Evolutionary conservation across 805 yeast genomes (phyloP), one percentile per base, ranked within the genome.

Genomic region (Candida quercuum): DNA sequence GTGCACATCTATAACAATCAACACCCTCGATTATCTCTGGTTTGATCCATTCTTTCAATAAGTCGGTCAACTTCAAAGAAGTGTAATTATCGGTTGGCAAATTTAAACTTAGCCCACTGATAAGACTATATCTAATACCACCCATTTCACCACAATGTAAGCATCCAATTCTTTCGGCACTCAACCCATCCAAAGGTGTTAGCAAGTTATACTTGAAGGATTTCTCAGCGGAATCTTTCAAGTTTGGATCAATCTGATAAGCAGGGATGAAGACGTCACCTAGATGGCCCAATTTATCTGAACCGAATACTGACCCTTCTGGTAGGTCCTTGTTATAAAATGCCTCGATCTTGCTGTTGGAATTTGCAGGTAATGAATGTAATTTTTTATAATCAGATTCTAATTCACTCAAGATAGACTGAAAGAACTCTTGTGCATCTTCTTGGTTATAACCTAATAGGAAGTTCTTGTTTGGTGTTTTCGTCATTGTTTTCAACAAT

Each of bases 371-470:
- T 25, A 52, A 57, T 7, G 18, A 58, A 25, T 32, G 57, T 45
- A 42, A 47, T 55, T 57, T 57, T 62, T 66, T 59, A 57, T 63
- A 58, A 38, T 80, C 85, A 28, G 65, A 65, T 52, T 85, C 94
- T 23, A 85, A 63, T 39, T 81, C 76, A 29, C 74, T 69, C 70
- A 85, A 67, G 3, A 84, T 72, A 36, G 81, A 71, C 57, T 89
- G 97, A 64, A 89, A 89, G 53, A 89, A 89, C 58, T 89, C 98
- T 60, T 89, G 96, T 0, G 97, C 97, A 63, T 89, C 98, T 59
- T 89, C 96, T 62, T 89, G 98, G 53, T 86, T 87, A 55, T 86
- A 86, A 2, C 96, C 93, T 38, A 78, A 61, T 49, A 88, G 78
- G 42, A 87, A 73, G 54, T 81, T 81, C 52, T 78, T 83, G 48